Evolutionary conservation across 495 filamentous ascomycete species (phyloP).

Genomic region (Hyaloscypha hepaticicola): DNA sequence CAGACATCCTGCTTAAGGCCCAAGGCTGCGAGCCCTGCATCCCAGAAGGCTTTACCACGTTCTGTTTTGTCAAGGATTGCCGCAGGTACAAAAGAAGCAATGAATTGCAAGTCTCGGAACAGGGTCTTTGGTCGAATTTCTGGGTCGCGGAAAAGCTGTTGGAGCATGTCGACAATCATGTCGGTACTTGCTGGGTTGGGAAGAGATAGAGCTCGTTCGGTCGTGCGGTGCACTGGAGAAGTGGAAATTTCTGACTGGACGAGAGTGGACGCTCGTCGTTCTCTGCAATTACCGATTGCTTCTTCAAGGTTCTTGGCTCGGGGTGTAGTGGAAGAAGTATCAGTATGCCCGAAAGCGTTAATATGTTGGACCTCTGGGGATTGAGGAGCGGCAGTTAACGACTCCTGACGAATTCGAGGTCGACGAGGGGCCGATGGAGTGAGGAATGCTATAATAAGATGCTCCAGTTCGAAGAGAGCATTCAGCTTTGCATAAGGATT

Average conservation of each 20-base stretch:
- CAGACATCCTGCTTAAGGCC: constrained; percentile 88
- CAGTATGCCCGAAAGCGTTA: constrained; percentile 31
- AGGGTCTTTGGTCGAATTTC: constrained; percentile 83
- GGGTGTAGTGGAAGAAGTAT: constrained; percentile 16
- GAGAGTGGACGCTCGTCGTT: constrained; percentile 61
- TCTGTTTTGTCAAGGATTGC: constrained; percentile 81
- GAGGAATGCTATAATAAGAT: constrained; percentile 74
- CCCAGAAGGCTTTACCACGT: constrained; percentile 90
- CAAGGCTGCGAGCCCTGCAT: constrained; percentile 84
- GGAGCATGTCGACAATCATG: constrained; percentile 75
- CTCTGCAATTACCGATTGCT: constrained; percentile 66
- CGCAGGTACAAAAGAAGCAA: constrained; percentile 85
- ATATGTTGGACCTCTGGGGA: constrained; percentile 32
- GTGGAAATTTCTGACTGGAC: constrained; percentile 32
- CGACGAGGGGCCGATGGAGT: constrained; percentile 43
- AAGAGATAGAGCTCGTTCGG: constrained; percentile 37
- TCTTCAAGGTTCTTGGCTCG: constrained; percentile 54
- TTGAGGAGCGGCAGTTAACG: constrained; percentile 37
- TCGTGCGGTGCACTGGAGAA: constrained; percentile 34
- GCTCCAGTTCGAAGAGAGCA: constrained; percentile 78
- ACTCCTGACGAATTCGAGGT: constrained; percentile 27
- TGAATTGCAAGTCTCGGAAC: constrained; percentile 94
- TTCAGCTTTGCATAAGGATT: constrained; percentile 86
- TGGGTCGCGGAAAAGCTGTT: constrained; percentile 73
- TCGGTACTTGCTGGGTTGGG: constrained; percentile 58